These are phyloP conservation scores for Salix purpurea DNA, from an alignment of 345 rosid species.

Conservation along the genomic window DNA sequence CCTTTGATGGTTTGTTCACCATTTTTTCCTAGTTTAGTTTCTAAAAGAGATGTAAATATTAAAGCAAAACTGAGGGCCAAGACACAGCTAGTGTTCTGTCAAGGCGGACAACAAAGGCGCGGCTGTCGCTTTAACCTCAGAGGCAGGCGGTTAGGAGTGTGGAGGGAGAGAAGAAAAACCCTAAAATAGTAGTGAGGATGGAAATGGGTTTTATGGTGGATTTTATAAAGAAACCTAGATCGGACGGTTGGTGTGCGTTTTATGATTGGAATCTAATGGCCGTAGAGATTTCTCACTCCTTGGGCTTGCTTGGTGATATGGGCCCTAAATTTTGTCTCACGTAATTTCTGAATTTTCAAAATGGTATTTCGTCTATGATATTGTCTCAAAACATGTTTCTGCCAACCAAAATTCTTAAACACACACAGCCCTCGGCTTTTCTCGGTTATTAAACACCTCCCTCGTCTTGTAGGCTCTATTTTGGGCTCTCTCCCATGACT, in stretches of 20 bases:
- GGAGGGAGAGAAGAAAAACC: neutral
- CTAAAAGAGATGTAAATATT: neutral
- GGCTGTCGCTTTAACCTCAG: slow-evolving; percentile 69
- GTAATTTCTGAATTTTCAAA: too few relatives aligned
- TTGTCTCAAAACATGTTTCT: too few relatives aligned
- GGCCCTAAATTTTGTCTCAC: neutral
- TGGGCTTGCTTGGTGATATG: neutral
- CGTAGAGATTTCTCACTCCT: neutral
- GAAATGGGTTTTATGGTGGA: slow-evolving; percentile 1
- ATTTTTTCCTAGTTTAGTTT: slow-evolving; percentile 9
- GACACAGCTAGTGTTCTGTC: slow-evolving; percentile 44
- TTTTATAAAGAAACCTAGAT: slow-evolving; percentile 35
- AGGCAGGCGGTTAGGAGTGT: neutral
- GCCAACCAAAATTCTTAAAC: too few relatives aligned
- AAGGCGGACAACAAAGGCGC: slow-evolving; percentile 51
- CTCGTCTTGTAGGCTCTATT: too few relatives aligned
- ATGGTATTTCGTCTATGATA: too few relatives aligned
- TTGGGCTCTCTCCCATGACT: too few relatives aligned
- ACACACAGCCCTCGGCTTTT: too few relatives aligned
- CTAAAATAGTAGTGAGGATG: neutral
- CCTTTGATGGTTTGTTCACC: slow-evolving; percentile 53
- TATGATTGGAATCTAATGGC: slow-evolving; percentile 17
- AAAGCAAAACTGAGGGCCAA: slow-evolving; percentile 54
- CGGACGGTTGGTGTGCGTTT: slow-evolving; percentile 40
- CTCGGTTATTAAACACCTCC: too few relatives aligned